These are phyloP conservation scores for Trichoderma asperelloides DNA, from an alignment of 495 filamentous ascomycete genomes.

Conservation along the genomic window DNA sequence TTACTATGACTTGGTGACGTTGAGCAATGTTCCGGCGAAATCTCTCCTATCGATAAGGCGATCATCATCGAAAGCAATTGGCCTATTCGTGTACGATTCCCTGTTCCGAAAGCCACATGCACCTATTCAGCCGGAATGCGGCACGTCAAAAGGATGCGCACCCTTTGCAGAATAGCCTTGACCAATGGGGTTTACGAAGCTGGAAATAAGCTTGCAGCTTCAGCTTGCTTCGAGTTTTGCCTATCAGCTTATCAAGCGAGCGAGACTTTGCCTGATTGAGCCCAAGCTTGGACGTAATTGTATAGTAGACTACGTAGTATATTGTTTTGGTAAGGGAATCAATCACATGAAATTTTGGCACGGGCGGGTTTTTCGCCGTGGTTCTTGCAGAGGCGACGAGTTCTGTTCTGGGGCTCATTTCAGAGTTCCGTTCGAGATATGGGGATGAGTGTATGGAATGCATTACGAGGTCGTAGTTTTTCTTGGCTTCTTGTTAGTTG, in stretches of 20 bases:
- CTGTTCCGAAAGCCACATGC: not conserved
- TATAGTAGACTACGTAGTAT: too few species aligned
- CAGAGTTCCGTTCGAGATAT: too few species aligned
- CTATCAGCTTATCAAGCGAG: not conserved
- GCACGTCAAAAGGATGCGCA: not conserved
- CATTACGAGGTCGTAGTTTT: too few species aligned
- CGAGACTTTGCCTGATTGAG: not conserved
- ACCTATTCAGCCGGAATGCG: not conserved
- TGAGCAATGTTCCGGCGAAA: too few species aligned
- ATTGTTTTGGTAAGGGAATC: not conserved
- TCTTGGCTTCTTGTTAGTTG: too few species aligned
- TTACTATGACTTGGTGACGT: too few species aligned
- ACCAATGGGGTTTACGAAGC: not conserved
- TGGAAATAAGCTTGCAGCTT: constrained; percentile 6
- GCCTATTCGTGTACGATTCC: too few species aligned
- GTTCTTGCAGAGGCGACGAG: too few species aligned
- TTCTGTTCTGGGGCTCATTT: too few species aligned
- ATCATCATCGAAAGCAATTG: not conserved
- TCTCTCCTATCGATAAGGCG: not conserved
- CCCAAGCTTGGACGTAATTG: too few species aligned
- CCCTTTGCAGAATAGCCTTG: not conserved
- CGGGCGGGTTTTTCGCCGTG: too few species aligned
- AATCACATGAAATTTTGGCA: constrained; percentile 1
- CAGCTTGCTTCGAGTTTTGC: not conserved
- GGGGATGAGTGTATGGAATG: too few species aligned